These are phyloP conservation scores for Escallonia rubra DNA, from an alignment of 129 eudicot species.

Conservation along the genomic window DNA sequence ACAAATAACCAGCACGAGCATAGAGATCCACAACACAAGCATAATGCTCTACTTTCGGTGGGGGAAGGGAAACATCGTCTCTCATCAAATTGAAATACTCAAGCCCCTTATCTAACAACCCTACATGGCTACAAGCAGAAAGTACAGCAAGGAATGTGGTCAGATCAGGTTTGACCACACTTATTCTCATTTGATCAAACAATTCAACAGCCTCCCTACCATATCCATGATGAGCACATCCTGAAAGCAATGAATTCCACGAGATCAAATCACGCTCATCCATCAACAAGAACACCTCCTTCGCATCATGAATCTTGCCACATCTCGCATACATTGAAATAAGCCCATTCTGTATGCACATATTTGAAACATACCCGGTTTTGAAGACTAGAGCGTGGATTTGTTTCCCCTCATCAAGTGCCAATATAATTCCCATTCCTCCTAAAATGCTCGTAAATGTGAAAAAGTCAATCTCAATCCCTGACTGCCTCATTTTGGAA, in stretches of 20 bases:
- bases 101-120: conserved; percentile 57
- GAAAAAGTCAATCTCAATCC: conserved; percentile 37
- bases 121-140: conserved; percentile 70
- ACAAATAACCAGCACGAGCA: conserved; percentile 54
- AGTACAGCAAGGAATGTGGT: conserved; percentile 49
- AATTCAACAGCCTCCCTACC: conserved; percentile 39
- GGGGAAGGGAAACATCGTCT: conserved; percentile 27
- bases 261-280: conserved; percentile 34
- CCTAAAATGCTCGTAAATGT: conserved; percentile 46
- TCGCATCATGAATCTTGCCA: conserved; percentile 40
- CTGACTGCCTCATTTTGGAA: conserved; percentile 40
- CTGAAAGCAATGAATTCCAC: conserved; percentile 66
- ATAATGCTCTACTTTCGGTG: conserved; percentile 50
- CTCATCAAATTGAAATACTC: conserved; percentile 47
- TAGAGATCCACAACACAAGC: conserved; percentile 65
- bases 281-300: conserved; percentile 38
- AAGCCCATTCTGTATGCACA: conserved; percentile 47
- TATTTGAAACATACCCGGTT: conserved; percentile 31
- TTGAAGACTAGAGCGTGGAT: conserved; percentile 41
- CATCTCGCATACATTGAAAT: conserved; percentile 68
- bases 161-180: conserved; percentile 39
- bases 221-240: conserved; percentile 53
- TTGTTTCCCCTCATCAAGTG: conserved; percentile 46
- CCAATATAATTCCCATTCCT: conserved; percentile 37
- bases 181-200: conserved; percentile 53